Conservation (phyloP, 2,329 filamentous ascomycete genomes). For the Periconia sp. region DNA sequence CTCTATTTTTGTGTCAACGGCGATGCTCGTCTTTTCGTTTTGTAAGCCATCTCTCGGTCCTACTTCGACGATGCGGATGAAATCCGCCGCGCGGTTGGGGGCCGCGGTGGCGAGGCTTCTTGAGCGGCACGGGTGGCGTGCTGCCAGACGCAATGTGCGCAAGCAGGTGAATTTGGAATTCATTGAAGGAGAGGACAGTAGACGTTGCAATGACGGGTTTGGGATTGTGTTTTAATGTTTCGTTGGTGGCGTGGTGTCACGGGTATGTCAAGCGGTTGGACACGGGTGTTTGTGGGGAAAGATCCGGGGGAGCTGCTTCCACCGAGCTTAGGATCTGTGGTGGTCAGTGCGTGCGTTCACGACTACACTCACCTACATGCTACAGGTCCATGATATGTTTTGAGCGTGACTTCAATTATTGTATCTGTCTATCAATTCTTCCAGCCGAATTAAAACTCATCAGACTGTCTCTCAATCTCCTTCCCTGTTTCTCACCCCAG, state of each 20-base stretch:
- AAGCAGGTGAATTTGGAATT: constrained; percentile 32
- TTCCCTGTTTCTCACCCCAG: no score
- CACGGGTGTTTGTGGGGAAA: not conserved
- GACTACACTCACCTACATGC: no score
- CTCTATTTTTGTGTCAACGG: constrained; percentile 73
- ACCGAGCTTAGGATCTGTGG: constrained; percentile 1
- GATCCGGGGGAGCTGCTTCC: not conserved
- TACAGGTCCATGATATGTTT: no score
- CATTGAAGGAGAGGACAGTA: constrained; percentile 16
- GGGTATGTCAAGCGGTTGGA: not conserved
- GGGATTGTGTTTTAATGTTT: not conserved
- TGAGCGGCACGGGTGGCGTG: constrained; percentile 30
- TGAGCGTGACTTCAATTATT: no score
- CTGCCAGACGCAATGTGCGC: constrained; percentile 38
- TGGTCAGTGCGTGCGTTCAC: not conserved
- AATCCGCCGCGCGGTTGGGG: constrained; percentile 38
- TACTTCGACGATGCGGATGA: constrained; percentile 73
- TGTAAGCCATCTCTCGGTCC: constrained; percentile 85
- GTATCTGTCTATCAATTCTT: no score
- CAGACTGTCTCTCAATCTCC: no score
- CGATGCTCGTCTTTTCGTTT: constrained; percentile 74
- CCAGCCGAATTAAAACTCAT: no score
- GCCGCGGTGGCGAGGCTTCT: constrained; percentile 36
- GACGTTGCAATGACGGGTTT: not conserved
- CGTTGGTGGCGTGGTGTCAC: not conserved